Conservation (phyloP, 768 basidiomycete genomes). For the Cytidiella melzeri region DNA sequence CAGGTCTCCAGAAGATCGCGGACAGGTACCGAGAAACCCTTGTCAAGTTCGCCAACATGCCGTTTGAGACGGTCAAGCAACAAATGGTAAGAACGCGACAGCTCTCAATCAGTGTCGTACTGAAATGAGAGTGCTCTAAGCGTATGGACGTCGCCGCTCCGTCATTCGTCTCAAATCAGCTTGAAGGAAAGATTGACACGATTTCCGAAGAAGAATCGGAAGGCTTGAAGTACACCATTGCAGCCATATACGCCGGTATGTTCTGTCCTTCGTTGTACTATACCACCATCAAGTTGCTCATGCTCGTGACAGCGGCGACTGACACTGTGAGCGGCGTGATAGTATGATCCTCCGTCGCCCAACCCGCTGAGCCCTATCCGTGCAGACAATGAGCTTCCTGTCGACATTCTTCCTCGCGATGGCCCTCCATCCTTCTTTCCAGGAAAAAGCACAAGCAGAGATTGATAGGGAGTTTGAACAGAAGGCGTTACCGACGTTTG, state of each 20-base stretch:
- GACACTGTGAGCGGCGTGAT: not conserved
- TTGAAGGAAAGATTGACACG: slow-evolving; percentile 4
- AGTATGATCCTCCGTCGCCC: no score
- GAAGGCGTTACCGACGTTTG: slow-evolving; percentile 18
- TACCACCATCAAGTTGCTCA: not conserved
- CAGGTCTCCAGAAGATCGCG: slow-evolving; percentile 2
- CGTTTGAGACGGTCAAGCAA: slow-evolving; percentile 3
- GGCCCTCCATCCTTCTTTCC: slow-evolving; percentile 13
- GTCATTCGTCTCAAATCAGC: slow-evolving; percentile 16
- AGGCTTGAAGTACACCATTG: slow-evolving; percentile 15
- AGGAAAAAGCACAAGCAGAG: slow-evolving; percentile 14
- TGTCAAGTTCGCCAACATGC: not conserved
- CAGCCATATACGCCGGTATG: not conserved
- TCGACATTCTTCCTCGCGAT: slow-evolving; percentile 12
- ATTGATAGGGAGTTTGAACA: slow-evolving; percentile 16
- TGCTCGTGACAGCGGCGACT: not conserved
- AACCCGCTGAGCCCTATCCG: no score
- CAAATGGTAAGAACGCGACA: slow-evolving; percentile 3
- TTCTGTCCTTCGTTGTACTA: not conserved
- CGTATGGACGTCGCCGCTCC: slow-evolving; percentile 15
- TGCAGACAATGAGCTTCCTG: no score
- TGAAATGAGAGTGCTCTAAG: no score
- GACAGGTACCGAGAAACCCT: not conserved
- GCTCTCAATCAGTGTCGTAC: no score
- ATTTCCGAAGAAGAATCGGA: slow-evolving; percentile 4